Evolutionary conservation across 768 basidiomycete species (phyloP).

Genomic region (Hirschioporus abietinus): DNA sequence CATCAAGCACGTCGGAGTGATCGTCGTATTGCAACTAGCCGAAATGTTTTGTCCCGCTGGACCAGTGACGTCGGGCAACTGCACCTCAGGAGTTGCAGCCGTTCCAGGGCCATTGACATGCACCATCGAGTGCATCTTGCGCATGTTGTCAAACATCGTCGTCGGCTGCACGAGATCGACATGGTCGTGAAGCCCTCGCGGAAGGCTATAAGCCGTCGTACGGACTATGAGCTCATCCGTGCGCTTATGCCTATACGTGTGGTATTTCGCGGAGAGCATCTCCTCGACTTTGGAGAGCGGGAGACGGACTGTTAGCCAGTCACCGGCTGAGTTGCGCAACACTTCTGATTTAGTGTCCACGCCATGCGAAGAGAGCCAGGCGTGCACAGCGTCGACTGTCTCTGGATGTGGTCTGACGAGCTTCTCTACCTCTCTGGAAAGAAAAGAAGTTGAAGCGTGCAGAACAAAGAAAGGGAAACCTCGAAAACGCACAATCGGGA

Average conservation of each 20-base stretch:
- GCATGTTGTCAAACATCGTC: constrained; percentile 12
- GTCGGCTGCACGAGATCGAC: constrained; percentile 17
- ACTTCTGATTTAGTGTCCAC: constrained; percentile 2
- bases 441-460: neutral
- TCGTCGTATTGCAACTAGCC: constrained; percentile 11
- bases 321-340: constrained; percentile 11
- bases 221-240: constrained; percentile 11
- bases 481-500: constrained; percentile 8
- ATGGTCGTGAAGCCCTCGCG: constrained; percentile 11
- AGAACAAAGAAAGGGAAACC: neutral
- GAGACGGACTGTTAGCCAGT: constrained; percentile 14
- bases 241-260: constrained; percentile 8
- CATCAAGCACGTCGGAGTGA: constrained; percentile 13
- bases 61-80: constrained; percentile 6
- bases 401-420: constrained; percentile 9
- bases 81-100: neutral
- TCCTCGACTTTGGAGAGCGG: constrained; percentile 13
- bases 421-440: constrained; percentile 4
- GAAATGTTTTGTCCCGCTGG: constrained; percentile 11
- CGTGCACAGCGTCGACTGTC: constrained; percentile 8
- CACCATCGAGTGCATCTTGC: constrained; percentile 5
- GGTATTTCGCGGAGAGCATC: constrained; percentile 13
- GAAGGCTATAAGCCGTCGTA: constrained; percentile 15
- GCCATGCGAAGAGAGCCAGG: constrained; percentile 12
- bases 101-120: constrained; percentile 22